phyloP scores from a whole-genome alignment of 495 filamentous ascomycete species.

The Hypoxylon perforatum region DNA sequence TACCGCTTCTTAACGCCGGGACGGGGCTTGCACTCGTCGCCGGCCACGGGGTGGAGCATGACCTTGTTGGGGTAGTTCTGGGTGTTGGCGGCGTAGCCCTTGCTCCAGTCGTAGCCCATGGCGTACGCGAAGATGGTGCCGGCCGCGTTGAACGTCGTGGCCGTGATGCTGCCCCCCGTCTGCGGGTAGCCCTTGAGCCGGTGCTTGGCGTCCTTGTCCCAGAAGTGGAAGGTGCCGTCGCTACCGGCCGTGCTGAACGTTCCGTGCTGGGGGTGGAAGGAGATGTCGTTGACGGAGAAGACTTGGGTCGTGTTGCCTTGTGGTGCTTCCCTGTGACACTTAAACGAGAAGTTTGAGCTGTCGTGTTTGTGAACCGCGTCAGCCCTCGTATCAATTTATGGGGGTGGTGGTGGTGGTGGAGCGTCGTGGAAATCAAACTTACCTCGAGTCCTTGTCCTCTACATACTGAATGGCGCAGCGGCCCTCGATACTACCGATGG shows the following conservation, averaged over 20 bases:
- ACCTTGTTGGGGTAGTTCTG: constrained; percentile 80
- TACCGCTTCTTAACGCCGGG: constrained; percentile 78
- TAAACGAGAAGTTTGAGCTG: constrained; percentile 89
- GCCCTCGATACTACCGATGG: constrained; percentile 88
- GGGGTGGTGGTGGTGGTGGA: no score
- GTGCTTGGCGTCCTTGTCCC: constrained; percentile 90
- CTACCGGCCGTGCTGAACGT: constrained; percentile 91
- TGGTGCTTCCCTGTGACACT: constrained; percentile 86
- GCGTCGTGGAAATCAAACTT: constrained; percentile 38
- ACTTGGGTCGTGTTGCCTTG: constrained; percentile 77
- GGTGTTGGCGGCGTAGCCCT: constrained; percentile 81
- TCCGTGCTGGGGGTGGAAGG: constrained; percentile 81
- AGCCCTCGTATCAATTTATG: constrained; percentile 14
- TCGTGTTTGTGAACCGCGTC: constrained; percentile 3
- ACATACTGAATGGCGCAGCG: constrained; percentile 90
- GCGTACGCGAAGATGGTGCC: constrained; percentile 91
- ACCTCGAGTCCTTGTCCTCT: constrained; percentile 84
- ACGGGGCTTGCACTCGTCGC: constrained; percentile 84
- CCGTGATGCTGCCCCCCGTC: constrained; percentile 82
- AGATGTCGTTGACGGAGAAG: constrained; percentile 88
- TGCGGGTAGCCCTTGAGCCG: constrained; percentile 88
- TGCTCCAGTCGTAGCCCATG: constrained; percentile 94
- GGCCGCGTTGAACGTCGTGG: constrained; percentile 78
- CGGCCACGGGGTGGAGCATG: constrained; percentile 82
- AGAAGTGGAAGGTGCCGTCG: constrained; percentile 91